phyloP scores from a whole-genome alignment of 2,329 filamentous ascomycete genomes.

The Pestalotiopsis sp. region DNA sequence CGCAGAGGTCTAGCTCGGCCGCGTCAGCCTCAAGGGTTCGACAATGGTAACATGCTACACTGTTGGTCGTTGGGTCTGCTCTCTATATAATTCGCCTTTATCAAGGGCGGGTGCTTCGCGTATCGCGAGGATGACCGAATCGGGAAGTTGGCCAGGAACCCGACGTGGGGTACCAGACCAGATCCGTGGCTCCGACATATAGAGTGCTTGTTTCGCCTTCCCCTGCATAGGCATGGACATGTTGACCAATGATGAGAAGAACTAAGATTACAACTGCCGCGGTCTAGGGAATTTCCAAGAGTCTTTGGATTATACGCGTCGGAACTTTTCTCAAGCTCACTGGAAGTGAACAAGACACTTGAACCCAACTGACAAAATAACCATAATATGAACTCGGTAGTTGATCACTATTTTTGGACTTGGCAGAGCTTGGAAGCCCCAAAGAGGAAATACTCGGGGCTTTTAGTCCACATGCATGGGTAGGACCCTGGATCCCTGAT shows the following conservation, averaged over 20 bases:
- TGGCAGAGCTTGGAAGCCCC: neutral
- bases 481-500: neutral
- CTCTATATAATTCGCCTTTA: neutral
- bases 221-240: neutral
- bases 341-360: neutral
- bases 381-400: neutral
- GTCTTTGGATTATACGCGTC: neutral
- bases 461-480: neutral
- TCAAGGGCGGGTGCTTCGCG: neutral
- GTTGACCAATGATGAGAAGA: neutral
- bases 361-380: neutral
- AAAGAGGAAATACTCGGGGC: neutral
- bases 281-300: neutral
- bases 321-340: neutral
- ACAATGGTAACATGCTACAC: neutral
- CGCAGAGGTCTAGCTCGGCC: too few species aligned
- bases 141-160: neutral
- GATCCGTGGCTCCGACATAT: neutral
- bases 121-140: neutral
- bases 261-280: neutral
- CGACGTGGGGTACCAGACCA: neutral
- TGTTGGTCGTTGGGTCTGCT: neutral
- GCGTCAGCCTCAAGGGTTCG: neutral
- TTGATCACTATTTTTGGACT: neutral
- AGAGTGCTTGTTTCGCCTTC: neutral